A percentile compares a stretch with the other conserved stretches of the same genome.
Conservation (phyloP, 352 stramenopile genomes). For the Pythium phragmiticola region DNA sequence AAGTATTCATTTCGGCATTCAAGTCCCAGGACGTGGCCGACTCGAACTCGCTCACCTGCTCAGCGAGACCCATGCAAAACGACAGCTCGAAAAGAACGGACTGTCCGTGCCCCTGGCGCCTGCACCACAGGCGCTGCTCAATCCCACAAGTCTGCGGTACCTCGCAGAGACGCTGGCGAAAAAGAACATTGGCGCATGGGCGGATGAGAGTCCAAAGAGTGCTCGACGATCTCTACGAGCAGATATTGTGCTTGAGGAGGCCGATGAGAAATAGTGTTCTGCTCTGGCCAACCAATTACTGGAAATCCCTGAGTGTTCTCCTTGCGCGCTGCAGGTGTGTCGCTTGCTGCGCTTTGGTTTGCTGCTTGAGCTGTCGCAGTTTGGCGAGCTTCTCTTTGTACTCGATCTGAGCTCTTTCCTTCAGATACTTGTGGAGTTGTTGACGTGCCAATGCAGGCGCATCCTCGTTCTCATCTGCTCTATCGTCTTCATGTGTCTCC, state of each 20-base stretch:
- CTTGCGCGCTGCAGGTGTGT: slow-evolving; percentile 1
- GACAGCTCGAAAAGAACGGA: slow-evolving; percentile 34
- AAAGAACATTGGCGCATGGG: slow-evolving; percentile 30
- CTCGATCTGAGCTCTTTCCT: slow-evolving; percentile 42
- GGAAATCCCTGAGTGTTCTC: slow-evolving; percentile 20
- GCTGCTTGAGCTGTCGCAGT: slow-evolving; percentile 40
- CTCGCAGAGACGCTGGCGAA: slow-evolving; percentile 54
- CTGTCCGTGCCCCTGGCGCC: slow-evolving; percentile 19
- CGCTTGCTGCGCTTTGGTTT: slow-evolving; percentile 25
- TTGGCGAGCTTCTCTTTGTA: slow-evolving; percentile 54
- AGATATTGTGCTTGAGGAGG: slow-evolving; percentile 23
- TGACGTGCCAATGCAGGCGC: slow-evolving; percentile 12
- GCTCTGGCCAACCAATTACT: not conserved
- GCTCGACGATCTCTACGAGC: not conserved
- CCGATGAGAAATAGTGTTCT: slow-evolving; percentile 19
- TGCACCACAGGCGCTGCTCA: slow-evolving; percentile 44
- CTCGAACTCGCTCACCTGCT: slow-evolving; percentile 54
- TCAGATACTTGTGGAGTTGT: slow-evolving; percentile 47
- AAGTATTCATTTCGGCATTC: slow-evolving; percentile 27
- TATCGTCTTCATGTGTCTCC: slow-evolving; percentile 11
- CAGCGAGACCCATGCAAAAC: slow-evolving; percentile 45
- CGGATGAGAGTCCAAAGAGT: slow-evolving; percentile 10
- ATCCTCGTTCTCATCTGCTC: slow-evolving; percentile 14
- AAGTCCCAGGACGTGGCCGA: slow-evolving; percentile 43
- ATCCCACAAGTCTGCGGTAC: slow-evolving; percentile 53